Evolutionary conservation across 106 monocot genomes (phyloP), one percentile per base, ranked within the genome.

Genomic region (Allium cepa): DNA sequence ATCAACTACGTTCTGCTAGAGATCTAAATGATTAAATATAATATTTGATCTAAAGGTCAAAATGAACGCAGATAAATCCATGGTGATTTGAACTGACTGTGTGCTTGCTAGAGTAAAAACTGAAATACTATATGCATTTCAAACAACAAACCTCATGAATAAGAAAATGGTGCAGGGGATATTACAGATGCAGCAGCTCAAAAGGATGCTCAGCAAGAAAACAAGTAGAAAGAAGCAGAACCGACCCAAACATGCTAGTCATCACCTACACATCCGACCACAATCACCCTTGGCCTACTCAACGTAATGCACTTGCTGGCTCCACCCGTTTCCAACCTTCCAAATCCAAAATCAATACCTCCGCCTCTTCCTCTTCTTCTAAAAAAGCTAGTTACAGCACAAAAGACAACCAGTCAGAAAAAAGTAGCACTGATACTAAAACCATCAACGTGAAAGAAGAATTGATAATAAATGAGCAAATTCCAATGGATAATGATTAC

Each of bases 241-340:
- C 83, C 10, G 96, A 97, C 66, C 96, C 96, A 0, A 97, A 84
- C 75, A 92, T 97, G 96, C 73, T 97, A 5, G 92, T 97, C 48
- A 87, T 97, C 77, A 97, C 96, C 56, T 97, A 97, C 77, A 92
- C 88, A 8, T 88, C 92, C 0, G 96, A 97, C 76, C 96, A 97
- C 82, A 92, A 97, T 68, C 96, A 97, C 64, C 96, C 96, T 51
- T 97, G 96, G 96, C 96, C 96, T 0, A 92, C 92, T 5, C 96
- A 97, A 28, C 57, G 88, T 11, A 88, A 81, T 14, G 73, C 79
- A 3, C 81, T 84, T 2, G 88, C 84, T 0, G 88, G 84, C 9
- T 84, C 84, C 10, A 84, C 84, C 0, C 57, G 88, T 49, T 13
- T 77, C 12, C 80, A 80, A 49, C 69, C 64, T 5, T 8, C 69